Evolutionary conservation across 345 rosid species (phyloP), one percentile per base, ranked within the genome.

Genomic region (Syzygium aqueum): DNA sequence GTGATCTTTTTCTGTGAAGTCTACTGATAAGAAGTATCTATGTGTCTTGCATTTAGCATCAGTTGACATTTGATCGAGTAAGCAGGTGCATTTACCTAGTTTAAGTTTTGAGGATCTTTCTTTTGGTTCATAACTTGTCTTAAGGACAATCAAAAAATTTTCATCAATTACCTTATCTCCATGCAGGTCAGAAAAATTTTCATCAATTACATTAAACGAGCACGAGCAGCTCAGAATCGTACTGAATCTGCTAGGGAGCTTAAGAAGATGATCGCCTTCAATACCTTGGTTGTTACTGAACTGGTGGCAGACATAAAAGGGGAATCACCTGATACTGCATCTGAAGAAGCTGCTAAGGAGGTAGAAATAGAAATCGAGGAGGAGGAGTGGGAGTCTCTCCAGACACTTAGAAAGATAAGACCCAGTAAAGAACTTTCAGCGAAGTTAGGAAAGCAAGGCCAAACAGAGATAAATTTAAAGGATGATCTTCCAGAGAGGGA

Each of bases 401-500:
- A 95, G 88, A 88, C 99, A 2, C 97, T 96, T 52, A 91, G 84
- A 92, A 96, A 96, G 92, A 88, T 94, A 85, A 94, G 90, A 91
- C 95, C 98, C 11, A 84, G 90, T 89, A 93, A 93, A 84, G 95
- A 96, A 77, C 92, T 92, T 50, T 88, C 92, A 85, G 96, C 90
- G 77, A 94, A 88, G 91, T 67, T 93, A 92, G 94, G 95, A 84
- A 95, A 93, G 92, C 95, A 92, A 86, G 98, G 96, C 59, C 98
- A 96, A 92, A 93, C 95, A 11, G 98, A 96, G 92, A 98, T 98
- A 92, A 98, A 94, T 88, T 94, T 98, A 53, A 98, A 90, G 92
- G 99, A 96, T 85, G 98, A 98, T 88, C 97, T 98, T 88, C 93
- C 98, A 15, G 95, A 93, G 80, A 93, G 97, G 89, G 98, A 96